A percentile compares a stretch with the other conserved stretches of the same genome.
Conservation (phyloP, 306 rosid genomes). For the Gillenia trifoliata region DNA sequence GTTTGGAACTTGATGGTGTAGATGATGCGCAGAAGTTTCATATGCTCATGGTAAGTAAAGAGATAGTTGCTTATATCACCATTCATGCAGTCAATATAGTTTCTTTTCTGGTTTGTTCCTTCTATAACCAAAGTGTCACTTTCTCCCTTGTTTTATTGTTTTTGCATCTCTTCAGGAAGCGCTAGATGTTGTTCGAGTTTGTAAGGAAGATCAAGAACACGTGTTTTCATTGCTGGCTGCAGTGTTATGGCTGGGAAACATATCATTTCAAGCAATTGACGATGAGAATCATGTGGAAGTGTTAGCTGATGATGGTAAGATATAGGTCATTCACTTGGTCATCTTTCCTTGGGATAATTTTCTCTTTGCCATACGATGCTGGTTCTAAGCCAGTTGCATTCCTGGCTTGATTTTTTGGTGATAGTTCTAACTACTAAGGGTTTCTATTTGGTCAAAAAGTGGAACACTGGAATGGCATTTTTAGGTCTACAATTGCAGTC, state of each 20-base stretch:
- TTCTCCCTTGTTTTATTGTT: conserved; percentile 10
- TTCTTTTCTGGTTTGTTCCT: conserved; percentile 21
- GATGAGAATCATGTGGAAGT: conserved; percentile 78
- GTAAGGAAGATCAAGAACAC: conserved; percentile 72
- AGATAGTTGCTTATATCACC: conserved; percentile 22
- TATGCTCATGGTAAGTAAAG: conserved; percentile 54
- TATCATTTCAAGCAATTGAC: conserved; percentile 59
- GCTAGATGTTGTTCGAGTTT: conserved; percentile 48
- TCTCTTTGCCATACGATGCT: conserved; percentile 12
- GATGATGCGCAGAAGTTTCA: conserved; percentile 61
- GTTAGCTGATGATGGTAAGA: conserved; percentile 75
- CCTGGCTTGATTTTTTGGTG: background rate
- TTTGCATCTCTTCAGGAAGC: conserved; percentile 54
- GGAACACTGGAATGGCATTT: background rate
- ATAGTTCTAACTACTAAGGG: background rate
- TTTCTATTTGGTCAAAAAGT: background rate
- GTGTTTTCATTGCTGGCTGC: conserved; percentile 66
- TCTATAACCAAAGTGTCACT: conserved; percentile 10
- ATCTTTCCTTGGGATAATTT: conserved; percentile 6
- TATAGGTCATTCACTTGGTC: conserved; percentile 1
- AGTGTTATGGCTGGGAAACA: conserved; percentile 89
- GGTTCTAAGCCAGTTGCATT: conserved; percentile 4
- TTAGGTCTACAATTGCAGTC: background rate
- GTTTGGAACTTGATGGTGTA: conserved; percentile 65
- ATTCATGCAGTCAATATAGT: background rate